Base-by-base conservation (phyloP, 306 rosid species). In the Pachyrhizus erosus region DNA sequence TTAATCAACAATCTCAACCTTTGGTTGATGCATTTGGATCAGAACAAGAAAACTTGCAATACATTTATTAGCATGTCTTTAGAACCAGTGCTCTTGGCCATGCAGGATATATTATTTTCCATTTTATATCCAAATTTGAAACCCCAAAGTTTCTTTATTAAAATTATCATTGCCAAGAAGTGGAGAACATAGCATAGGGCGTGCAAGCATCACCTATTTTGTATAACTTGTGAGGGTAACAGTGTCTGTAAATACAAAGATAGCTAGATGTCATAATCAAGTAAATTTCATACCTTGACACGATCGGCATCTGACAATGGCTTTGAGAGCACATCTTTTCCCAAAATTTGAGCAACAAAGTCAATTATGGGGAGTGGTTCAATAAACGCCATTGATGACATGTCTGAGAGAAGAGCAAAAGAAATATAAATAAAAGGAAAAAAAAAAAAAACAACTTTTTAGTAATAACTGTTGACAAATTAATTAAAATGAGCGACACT, bases 301-400 rank as follows among this genome's bases (percentile, higher is more conserved):
- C 89, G 87, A 75, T 86, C 89, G 51, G 87, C 76, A 86, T 86
- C 89, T 17, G 85, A 83, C 49, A 86, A 52, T 62, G 85, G 87
- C 48, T 80, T 86, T 79, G 87, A 79, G 55, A 58, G 71, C 68
- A 86, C 83, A 45, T 86, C 87, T 80, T 86, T 86, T 33, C 84
- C 87, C 84, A 86, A 73, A 86, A 86, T 75, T 83, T 86, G 87
- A 83, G 87, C 85, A 65, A 86, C 87, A 75, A 86, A 86, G 73
- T 86, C 89, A 75, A 86, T 75, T 58, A 86, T 87, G 70, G 87
- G 89, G 52, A 86, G 87, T 80, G 89, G 87, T 72, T 86, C 89
- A 83, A 86, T 86, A 70, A 86, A 86, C 31, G 87, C 89, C 82
- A 77, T 86, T 6, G 89, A 83, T 75, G 89, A 86, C 89, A 86